phyloP scores from a whole-genome alignment of 352 stramenopile species.

The Globisporangium okanoganense region DNA sequence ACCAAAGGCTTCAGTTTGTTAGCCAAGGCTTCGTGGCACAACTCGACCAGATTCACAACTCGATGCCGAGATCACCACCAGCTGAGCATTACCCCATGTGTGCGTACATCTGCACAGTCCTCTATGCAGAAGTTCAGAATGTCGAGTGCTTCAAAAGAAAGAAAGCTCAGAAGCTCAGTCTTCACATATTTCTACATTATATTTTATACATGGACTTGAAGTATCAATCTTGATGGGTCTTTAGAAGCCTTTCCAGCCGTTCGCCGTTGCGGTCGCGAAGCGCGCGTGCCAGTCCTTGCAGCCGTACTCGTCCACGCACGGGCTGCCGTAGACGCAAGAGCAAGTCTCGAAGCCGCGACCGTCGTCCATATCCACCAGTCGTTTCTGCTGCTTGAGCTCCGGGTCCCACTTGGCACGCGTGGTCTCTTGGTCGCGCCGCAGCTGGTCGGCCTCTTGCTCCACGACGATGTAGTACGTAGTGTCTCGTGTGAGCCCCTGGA shows the following conservation, averaged over 20 bases:
- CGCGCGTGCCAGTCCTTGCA: conserved; percentile 87
- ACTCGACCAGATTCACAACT: too few species aligned
- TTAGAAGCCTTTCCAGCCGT: conserved; percentile 84
- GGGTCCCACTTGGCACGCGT: conserved; percentile 47
- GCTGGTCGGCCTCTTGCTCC: conserved; percentile 71
- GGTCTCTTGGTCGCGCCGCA: conserved; percentile 58
- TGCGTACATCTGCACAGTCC: too few species aligned
- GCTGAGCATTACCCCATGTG: too few species aligned
- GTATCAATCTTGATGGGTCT: too few species aligned
- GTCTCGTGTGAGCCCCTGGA: conserved; percentile 59
- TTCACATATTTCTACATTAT: too few species aligned
- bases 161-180: too few species aligned
- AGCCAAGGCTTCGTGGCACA: too few species aligned
- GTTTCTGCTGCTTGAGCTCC: conserved; percentile 28
- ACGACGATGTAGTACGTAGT: conserved; percentile 82
- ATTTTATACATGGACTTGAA: too few species aligned
- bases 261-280: conserved; percentile 77
- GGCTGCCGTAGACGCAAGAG: conserved; percentile 88
- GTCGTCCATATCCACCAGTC: conserved; percentile 42
- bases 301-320: conserved; percentile 88
- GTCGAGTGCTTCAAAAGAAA: too few species aligned
- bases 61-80: too few species aligned
- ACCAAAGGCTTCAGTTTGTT: too few species aligned
- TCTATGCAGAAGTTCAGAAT: too few species aligned
- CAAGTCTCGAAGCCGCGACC: conserved; percentile 78